Evolutionary conservation across 2,329 filamentous ascomycete species (phyloP), one percentile per base, ranked within the genome.

Genomic region (Diaporthe aspalathi): DNA sequence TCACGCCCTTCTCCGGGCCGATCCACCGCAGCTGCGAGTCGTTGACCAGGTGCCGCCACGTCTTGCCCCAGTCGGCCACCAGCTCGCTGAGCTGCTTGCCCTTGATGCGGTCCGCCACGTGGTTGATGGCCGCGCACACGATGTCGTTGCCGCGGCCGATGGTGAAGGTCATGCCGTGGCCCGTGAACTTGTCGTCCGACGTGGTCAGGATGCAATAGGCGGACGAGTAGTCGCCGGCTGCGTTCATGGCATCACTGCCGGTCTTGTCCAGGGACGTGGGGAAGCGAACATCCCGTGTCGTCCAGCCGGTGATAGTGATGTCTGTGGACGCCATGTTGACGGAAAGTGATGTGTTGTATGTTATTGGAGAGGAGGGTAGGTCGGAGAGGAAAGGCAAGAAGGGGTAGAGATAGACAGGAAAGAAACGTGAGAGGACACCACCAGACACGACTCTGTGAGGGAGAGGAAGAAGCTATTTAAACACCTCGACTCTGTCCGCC

Each of bases 171-270:
- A 95, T 95, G 78, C 93, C 93, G 79, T 96, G 93, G 17, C 93
- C 93, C 1, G 87, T 86, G 78, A 88, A 88, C 14, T 87, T 79
- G 0, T 92, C 91, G 79, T 97, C 92, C 12, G 71, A 73, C 0
- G 94, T 97, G 79, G 94, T 85, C 62, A 98, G 85, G 77, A 97
- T 95, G 81, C 94, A 97, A 86, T 97, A 98, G n/a, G 95, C 94
- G 16, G 94, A 88, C 1, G 94, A 97, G 84, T 97, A 97, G 83
- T 97, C 94, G 73, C 94, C 93, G 2, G 94, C 94, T 3, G 93
- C 93, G 79, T 98, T 97, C 95, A 97, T 98, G 78, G 94, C 95
- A 88, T 98, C 95, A 11, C 94, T 97, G 77, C 94, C 94, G n/a
- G 94, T 97, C 85, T 95, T 96, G 83, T 97, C 94, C 73, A 98